These are phyloP conservation scores for Melanogaster broomeanus DNA, from an alignment of 768 basidiomycete species.

Conservation along the genomic window DNA sequence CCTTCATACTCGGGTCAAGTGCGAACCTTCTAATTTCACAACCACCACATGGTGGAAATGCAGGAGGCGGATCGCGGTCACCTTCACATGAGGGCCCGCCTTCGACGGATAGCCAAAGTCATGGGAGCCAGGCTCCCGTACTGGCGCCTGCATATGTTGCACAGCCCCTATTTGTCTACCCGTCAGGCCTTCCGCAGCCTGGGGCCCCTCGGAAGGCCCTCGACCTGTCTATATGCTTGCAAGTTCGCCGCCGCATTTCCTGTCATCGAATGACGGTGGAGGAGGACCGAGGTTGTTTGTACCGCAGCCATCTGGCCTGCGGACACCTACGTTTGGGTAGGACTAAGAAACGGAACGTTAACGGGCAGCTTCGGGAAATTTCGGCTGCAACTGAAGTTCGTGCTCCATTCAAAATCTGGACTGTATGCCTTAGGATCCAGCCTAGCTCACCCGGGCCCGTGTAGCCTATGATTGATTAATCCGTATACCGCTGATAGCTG, in stretches of 20 bases:
- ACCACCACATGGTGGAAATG: constrained; percentile 4
- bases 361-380: no score
- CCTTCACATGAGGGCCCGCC: constrained; percentile 32
- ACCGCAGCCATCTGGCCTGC: constrained; percentile 27
- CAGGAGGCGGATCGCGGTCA: constrained; percentile 22
- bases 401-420: no score
- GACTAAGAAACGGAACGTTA: no score
- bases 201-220: constrained; percentile 26
- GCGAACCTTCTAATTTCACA: constrained; percentile 31
- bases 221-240: constrained; percentile 33
- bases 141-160: constrained; percentile 31
- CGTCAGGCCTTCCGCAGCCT: constrained; percentile 31
- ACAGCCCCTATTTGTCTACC: constrained; percentile 31
- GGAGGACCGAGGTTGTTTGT: constrained; percentile 21
- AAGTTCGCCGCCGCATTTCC: constrained; percentile 25
- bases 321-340: constrained; percentile 24
- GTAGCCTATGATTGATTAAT: no score
- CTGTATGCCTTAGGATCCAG: no score
- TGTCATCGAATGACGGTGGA: constrained; percentile 15
- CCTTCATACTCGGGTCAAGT: constrained; percentile 33
- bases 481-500: no score
- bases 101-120: constrained; percentile 35
- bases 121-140: constrained; percentile 27
- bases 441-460: no score
- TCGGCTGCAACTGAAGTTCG: no score